Evolutionary conservation across 306 rosid genomes (phyloP), one percentile per base, ranked within the genome.

Genomic region (Vicia faba): DNA sequence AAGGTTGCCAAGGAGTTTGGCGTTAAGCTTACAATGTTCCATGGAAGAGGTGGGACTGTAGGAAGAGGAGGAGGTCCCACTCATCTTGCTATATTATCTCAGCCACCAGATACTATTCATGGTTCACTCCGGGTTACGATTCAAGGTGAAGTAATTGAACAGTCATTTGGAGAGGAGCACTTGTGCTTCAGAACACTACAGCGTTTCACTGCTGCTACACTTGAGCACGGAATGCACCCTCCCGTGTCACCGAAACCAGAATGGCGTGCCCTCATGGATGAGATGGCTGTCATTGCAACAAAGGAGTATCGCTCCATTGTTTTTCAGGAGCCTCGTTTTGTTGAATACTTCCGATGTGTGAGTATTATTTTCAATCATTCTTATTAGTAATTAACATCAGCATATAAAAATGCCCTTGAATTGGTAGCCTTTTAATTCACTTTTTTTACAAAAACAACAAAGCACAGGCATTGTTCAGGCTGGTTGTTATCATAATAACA

Each of bases 61-160:
- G 99, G 99, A 41, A 82, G 99, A 79, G 99, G 99, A 79, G 99
- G 99, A 2, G 99, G 99, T 0, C 99, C 99, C 3, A 95, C 99
- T 54, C 99, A 95, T 70, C 96, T 95, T 69, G 99, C 99, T 62
- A 90, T 95, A 74, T 79, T 95, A 78, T 95, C 99, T 65, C 99
- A 95, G 85, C 99, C 99, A 20, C 99, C 97, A 0, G 99, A 91
- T 23, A 95, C 99, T 10, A 80, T 95, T 78, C 89, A 95, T 18
- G 99, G 99, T 28, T 91, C 97, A 0, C 92, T 95, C 51, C 95
- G 99, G 18, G 97, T 95, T 65, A 95, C 99, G 13, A 95, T 95
- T 76, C 99, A 95, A 72, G 99, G 99, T 33, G 99, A 95, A 78
- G 99, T 95, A 66, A 95, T 95, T 66, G 99, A 95, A 41, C 95